phyloP scores from a whole-genome alignment of 1,284 basidiomycete species.

The Ustilago lituana region DNA sequence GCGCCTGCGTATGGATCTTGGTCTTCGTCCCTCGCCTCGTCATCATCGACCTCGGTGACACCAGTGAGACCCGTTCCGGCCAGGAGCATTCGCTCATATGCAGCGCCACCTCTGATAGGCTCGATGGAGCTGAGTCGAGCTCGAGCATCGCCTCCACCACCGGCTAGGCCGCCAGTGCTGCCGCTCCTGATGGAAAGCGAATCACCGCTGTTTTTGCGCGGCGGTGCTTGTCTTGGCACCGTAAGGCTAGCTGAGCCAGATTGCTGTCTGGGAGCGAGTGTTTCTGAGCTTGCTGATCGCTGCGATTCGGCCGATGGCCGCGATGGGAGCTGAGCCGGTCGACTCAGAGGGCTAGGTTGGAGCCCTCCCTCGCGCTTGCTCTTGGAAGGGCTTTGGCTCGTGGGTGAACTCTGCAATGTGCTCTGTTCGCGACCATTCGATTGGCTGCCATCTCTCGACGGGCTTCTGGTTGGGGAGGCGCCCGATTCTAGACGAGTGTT shows the following conservation, averaged over 20 bases:
- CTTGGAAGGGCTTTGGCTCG: conserved; percentile 17
- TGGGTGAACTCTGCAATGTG: conserved; percentile 8
- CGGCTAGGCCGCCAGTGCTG: conserved; percentile 20
- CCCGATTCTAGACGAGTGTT: neutral
- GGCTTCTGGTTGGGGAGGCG: conserved; percentile 9
- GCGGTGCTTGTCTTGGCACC: conserved; percentile 16
- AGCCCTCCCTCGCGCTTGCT: conserved; percentile 26
- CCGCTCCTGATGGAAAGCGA: conserved; percentile 22
- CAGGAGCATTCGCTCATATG: conserved; percentile 61
- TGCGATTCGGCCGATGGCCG: conserved; percentile 16
- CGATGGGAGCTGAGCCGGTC: conserved; percentile 23
- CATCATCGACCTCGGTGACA: conserved; percentile 55
- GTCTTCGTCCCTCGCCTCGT: conserved; percentile 42
- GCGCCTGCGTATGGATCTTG: conserved; percentile 53
- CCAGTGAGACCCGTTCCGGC: conserved; percentile 55
- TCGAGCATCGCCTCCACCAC: conserved; percentile 48
- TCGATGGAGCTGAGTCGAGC: conserved; percentile 60
- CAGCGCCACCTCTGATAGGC: conserved; percentile 57
- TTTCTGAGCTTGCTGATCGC: no score
- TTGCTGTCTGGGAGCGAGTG: conserved; percentile 1
- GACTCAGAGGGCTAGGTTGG: conserved; percentile 29
- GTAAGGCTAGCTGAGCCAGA: conserved; percentile 6
- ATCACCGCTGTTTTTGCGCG: conserved; percentile 35
- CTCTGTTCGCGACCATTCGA: neutral
- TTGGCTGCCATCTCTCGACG: conserved; percentile 5